Percentiles rank a stretch among this genome's conserved stretches.
These are phyloP conservation scores for Hemileccinum impolitum DNA, from an alignment of 768 basidiomycete species.

Conservation along the genomic window DNA sequence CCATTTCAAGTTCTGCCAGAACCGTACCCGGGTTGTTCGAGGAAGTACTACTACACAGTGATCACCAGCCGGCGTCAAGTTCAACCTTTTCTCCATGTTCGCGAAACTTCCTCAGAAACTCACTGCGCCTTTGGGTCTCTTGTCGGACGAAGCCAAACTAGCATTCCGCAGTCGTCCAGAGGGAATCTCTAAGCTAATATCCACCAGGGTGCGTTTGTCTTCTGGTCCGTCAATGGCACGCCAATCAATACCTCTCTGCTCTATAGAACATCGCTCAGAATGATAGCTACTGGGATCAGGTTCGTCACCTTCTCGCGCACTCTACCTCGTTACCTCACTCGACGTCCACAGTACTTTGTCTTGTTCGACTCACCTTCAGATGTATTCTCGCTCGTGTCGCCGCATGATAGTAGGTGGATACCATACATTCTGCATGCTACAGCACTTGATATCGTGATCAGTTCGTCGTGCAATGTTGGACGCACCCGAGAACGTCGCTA, in stretches of 20 bases:
- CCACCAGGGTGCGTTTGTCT: conserved; percentile 57
- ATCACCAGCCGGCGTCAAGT: no score
- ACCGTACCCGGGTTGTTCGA: no score
- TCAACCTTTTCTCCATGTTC: conserved; percentile 47
- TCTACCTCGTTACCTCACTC: neutral
- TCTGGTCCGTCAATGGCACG: neutral
- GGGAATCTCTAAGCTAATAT: conserved; percentile 74
- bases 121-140: conserved; percentile 69
- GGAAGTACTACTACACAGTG: no score
- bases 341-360: conserved; percentile 58
- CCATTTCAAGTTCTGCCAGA: no score
- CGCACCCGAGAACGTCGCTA: conserved; percentile 84
- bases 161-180: conserved; percentile 80
- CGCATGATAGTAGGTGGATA: conserved; percentile 69
- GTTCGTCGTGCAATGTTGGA: conserved; percentile 80
- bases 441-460: conserved; percentile 29
- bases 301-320: conserved; percentile 31
- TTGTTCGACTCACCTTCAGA: conserved; percentile 90
- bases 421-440: neutral
- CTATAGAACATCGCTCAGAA: conserved; percentile 65
- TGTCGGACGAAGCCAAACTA: conserved; percentile 87
- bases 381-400: conserved; percentile 84
- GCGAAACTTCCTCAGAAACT: conserved; percentile 69
- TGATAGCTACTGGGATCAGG: conserved; percentile 92
- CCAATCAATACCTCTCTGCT: conserved; percentile 6